These are phyloP conservation scores for Scedosporium boydii DNA, from an alignment of 2,329 filamentous ascomycete species.

Conservation along the genomic window DNA sequence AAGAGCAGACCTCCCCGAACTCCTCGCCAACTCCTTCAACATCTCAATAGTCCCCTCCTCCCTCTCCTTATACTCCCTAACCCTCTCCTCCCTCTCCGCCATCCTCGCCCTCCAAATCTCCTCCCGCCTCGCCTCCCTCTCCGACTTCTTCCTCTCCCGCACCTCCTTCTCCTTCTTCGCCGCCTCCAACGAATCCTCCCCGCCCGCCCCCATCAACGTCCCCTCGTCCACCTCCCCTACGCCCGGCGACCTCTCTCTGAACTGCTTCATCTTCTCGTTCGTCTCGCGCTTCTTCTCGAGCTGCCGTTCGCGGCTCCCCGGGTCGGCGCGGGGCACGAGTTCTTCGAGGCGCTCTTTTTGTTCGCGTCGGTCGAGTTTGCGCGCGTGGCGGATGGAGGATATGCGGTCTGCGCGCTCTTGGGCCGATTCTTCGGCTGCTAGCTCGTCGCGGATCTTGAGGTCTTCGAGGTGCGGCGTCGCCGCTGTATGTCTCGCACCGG, in stretches of 20 bases:
- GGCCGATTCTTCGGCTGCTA: constrained; percentile 38
- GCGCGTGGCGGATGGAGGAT: constrained; percentile 48
- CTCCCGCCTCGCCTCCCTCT: constrained; percentile 73
- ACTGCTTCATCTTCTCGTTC: constrained; percentile 64
- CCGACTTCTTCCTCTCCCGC: constrained; percentile 66
- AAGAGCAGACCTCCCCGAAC: constrained; percentile 53
- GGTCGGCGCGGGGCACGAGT: constrained; percentile 69
- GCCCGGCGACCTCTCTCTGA: constrained; percentile 58
- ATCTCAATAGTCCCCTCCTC: constrained; percentile 81
- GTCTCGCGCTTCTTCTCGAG: constrained; percentile 75
- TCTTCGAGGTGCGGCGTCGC: constrained; percentile 66
- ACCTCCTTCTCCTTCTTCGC: constrained; percentile 58
- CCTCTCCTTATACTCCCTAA: constrained; percentile 60
- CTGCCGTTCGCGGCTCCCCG: constrained; percentile 71
- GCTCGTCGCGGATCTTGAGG: constrained; percentile 50
- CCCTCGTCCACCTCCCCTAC: constrained; percentile 53
- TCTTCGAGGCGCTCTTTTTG: constrained; percentile 74
- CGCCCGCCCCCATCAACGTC: constrained; percentile 58
- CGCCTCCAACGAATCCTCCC: constrained; percentile 53
- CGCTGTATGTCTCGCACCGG: constrained; percentile 34
- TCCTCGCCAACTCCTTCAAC: constrained; percentile 67
- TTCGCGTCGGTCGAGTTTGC: constrained; percentile 52
- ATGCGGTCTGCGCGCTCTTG: constrained; percentile 33
- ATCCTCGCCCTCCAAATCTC: constrained; percentile 65
- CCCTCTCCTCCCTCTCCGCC: constrained; percentile 71